Evolutionary conservation across 257 asterid species (phyloP), one percentile per base, ranked within the genome.

Genomic region (Fraxinus excelsior): DNA sequence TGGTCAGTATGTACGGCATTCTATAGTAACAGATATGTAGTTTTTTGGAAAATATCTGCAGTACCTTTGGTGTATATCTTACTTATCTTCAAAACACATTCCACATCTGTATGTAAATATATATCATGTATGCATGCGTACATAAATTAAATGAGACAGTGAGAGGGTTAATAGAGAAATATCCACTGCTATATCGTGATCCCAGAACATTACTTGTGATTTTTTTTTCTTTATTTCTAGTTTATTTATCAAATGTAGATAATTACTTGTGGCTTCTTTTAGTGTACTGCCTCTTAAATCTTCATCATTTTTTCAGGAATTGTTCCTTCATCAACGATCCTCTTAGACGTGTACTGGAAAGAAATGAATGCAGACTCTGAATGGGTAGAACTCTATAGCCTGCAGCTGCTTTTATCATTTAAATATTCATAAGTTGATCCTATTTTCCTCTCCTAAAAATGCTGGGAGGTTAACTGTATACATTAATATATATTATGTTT

Each of bases 321-420:
- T 76, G 97, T 95, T 87, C 97, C 99, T 80, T 73, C 74, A 60
- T 53, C 88, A 40, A 84, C 98, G 65, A 74, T 85, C 80, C 70
- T 81, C 78, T 79, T 95, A 91, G 99, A 93, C 78, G 87, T 85
- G 67, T 88, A 89, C 78, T 93, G 96, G 97, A 95, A 90, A 85
- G 98, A 90, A 84, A 85, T 80, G 90, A 92, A 85, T 82, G 91
- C 92, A 78, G 99, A 95, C 85, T 86, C 97, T 76, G 99, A 91
- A 53, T 95, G 98, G 99, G 98, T 96, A 96, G 81, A 80, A 34
- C 75, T 42, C 70, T 73, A 72, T 71, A 53, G 79, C 78, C 21
- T 72, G 74, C 80, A 40, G 60, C 80, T 60, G 28, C 71, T 65
- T 79, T 67, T 49, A 28, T 14, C 74, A 14, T 67, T 85, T 12